Evolutionary conservation across 306 rosid genomes (phyloP).

Genomic region (Citrullus amarus): DNA sequence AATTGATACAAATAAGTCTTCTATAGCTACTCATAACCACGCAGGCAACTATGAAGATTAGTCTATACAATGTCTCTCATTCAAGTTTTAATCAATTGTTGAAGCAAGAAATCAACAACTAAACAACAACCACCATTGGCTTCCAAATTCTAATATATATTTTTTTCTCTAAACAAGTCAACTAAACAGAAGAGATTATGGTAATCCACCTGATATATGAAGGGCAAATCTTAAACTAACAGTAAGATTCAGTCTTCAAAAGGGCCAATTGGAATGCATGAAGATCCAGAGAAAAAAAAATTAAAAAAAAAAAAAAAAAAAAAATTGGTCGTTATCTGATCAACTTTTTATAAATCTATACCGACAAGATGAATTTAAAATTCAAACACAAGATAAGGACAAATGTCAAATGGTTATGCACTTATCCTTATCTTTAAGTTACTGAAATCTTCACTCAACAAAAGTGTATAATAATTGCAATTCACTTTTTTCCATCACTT

Average conservation of each 20-base stretch:
- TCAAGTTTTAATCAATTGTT: not conserved
- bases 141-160: not conserved
- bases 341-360: not conserved
- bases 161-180: not conserved
- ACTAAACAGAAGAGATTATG: not conserved
- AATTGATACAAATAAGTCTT: not conserved
- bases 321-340: not conserved
- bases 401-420: slow-evolving; percentile 11
- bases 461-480: slow-evolving; percentile 5
- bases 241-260: not conserved
- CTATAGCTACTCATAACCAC: not conserved
- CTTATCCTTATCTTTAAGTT: slow-evolving; percentile 19
- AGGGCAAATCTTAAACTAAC: not conserved
- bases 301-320: not conserved
- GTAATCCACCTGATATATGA: not conserved
- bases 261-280: not conserved
- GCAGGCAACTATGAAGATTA: not conserved
- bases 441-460: slow-evolving; percentile 12
- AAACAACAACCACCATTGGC: not conserved
- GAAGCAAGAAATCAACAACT: not conserved
- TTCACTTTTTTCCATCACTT: not conserved
- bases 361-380: slow-evolving; percentile 8
- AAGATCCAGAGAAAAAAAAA: not conserved
- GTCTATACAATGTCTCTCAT: not conserved
- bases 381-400: slow-evolving; percentile 7